A percentile compares a stretch with the other conserved stretches of the same genome.
These are phyloP conservation scores for Gracilaria domingensis DNA, from an alignment of 23 red algal species.

Conservation along the genomic window DNA sequence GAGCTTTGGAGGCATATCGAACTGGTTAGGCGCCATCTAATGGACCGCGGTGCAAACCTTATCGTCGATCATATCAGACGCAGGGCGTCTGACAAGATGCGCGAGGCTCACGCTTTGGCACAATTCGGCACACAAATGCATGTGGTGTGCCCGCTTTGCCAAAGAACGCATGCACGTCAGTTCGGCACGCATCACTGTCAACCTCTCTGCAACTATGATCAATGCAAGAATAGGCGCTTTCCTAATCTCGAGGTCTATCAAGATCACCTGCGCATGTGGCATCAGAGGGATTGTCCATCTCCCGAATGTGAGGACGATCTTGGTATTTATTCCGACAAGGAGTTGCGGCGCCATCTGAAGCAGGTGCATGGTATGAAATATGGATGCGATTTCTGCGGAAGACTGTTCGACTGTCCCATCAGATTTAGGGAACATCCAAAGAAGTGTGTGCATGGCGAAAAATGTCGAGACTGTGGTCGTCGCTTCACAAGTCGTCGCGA, in stretches of 20 bases:
- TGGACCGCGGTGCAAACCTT: constrained; percentile 24
- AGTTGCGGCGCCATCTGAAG: constrained; percentile 9
- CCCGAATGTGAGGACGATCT: constrained; percentile 36
- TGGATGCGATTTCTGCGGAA: constrained; percentile 19
- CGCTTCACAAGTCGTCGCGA: background rate
- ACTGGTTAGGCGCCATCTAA: background rate
- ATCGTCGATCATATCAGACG: constrained; percentile 3
- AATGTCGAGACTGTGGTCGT: constrained; percentile 17
- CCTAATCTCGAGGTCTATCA: background rate
- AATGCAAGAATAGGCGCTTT: background rate
- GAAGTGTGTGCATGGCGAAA: constrained; percentile 11
- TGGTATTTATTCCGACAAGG: constrained; percentile 28
- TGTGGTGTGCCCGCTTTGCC: constrained; percentile 39
- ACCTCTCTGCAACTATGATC: constrained; percentile 46
- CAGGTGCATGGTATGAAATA: constrained; percentile 15
- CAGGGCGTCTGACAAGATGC: constrained; percentile 30
- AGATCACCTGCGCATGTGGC: constrained; percentile 21
- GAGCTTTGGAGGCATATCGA: constrained; percentile 15
- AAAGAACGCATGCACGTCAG: constrained; percentile 40
- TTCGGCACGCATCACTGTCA: constrained; percentile 23
- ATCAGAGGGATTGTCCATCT: constrained; percentile 35
- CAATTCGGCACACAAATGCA: constrained; percentile 13
- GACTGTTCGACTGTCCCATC: constrained; percentile 2
- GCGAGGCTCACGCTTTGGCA: constrained; percentile 15
- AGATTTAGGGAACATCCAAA: background rate